phyloP scores from a whole-genome alignment of 345 rosid genomes.

The Schrenkiella parvula region DNA sequence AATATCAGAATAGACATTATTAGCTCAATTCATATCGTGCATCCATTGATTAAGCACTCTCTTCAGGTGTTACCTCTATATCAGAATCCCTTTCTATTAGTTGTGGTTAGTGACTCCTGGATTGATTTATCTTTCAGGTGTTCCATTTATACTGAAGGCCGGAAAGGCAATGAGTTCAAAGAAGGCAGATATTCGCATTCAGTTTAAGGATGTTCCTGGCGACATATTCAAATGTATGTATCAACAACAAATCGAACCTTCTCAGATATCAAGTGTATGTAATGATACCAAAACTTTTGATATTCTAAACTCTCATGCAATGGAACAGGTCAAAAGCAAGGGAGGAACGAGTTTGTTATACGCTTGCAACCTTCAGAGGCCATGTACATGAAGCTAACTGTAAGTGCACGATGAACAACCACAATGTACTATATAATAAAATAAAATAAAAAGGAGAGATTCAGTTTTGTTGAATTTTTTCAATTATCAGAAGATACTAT shows the following conservation, averaged over 20 bases:
- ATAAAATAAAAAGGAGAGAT: neutral
- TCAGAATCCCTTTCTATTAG: neutral
- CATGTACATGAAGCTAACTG: constrained; percentile 97
- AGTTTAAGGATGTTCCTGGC: constrained; percentile 98
- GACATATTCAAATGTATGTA: constrained; percentile 84
- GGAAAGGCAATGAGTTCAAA: constrained; percentile 96
- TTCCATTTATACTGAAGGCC: constrained; percentile 93
- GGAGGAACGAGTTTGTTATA: constrained; percentile 96
- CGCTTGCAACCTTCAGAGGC: constrained; percentile 98
- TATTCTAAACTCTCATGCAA: constrained; percentile 1
- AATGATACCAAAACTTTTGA: neutral
- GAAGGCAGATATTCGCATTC: constrained; percentile 98
- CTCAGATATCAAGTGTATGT: constrained; percentile 1
- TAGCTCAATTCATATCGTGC: neutral
- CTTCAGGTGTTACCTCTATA: neutral
- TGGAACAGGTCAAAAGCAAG: constrained; percentile 74
- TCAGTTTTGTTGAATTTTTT: neutral
- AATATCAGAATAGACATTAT: neutral
- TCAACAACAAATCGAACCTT: neutral
- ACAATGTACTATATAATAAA: neutral
- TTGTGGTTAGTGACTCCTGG: neutral
- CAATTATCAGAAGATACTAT: neutral
- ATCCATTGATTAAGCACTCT: neutral
- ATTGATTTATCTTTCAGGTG: constrained; percentile 54
- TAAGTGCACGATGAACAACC: constrained; percentile 32